Base-by-base conservation (phyloP, 2,329 filamentous ascomycete species). In the Lasiodiplodia theobromae region DNA sequence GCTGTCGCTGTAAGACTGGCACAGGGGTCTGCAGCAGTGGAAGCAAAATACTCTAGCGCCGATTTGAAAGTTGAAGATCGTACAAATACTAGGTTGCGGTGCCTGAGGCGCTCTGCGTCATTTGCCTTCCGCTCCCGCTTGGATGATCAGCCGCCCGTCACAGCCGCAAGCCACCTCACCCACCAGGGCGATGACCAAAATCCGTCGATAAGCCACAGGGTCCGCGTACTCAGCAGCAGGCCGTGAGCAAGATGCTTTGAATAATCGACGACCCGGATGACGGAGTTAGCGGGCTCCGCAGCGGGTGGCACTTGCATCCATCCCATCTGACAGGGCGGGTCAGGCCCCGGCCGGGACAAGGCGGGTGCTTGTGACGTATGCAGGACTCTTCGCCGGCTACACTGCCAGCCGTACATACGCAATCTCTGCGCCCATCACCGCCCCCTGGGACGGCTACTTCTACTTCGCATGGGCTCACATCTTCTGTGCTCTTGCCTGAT, bases 401-500 rank as follows among this genome's bases (percentile, higher is more conserved):
- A 67, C 65, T 58, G 65, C 65, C 64, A 67, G n/a, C 18, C n/a
- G 18, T 52, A 60, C 65, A 34, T 63, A 62, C 57, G 66, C 57
- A 68, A 68, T 63, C 66, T 53, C 49, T 63, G 40, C 44, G 44
- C 47, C 16, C 62, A 38, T 25, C 62, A 54, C 47, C 21, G 51
- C 44, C 66, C 49, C 56, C 47, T 52, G 31, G 38, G 12, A 14
- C 47, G 18, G 31, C 44, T 67, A 60, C 60, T 67, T 60, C 18
- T 51, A 67, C 53, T 40, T 54, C 44, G 23, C 44, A 18, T 49
- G 52, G 23, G 44, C 60, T 40, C 47, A 14, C 65, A 4, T n/a
- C 38, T 8, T 23, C 23, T 6, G 28, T 6, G 28, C 16, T 3
- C 21, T 7, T 38, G 31, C n/a, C 28, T 14, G 37, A 52, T 28